Conservation (phyloP, 2,329 filamentous ascomycete genomes). For the Neopestalotiopsis sp. region DNA sequence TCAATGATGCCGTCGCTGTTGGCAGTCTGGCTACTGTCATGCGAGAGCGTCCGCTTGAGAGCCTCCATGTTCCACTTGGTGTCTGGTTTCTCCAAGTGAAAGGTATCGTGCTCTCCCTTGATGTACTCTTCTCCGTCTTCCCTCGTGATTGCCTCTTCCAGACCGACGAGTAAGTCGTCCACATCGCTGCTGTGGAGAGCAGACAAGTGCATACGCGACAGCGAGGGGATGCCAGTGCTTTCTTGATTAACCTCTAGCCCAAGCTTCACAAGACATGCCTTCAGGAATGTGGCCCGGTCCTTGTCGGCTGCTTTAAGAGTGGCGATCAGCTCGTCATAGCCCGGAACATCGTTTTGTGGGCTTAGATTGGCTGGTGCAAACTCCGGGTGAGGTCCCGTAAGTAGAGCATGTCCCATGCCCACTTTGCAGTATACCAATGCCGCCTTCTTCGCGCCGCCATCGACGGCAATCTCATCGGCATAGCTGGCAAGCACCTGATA, state of each 20-base stretch:
- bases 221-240: conserved; percentile 72
- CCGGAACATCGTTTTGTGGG: conserved; percentile 67
- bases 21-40: conserved; percentile 25
- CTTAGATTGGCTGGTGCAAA: conserved; percentile 83
- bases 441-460: conserved; percentile 74
- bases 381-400: conserved; percentile 94
- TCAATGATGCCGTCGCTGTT: conserved; percentile 67
- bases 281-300: conserved; percentile 75
- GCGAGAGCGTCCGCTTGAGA: conserved; percentile 57
- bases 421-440: conserved; percentile 85
- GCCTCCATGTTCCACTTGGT: conserved; percentile 63
- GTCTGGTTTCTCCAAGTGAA: conserved; percentile 73
- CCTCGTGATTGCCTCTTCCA: conserved; percentile 69
- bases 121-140: conserved; percentile 74
- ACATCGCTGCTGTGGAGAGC: conserved; percentile 68
- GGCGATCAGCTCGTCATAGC: conserved; percentile 73
- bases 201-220: conserved; percentile 84
- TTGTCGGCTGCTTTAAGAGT: conserved; percentile 72
- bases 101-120: conserved; percentile 81
- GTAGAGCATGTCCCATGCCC: conserved; percentile 76
- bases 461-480: conserved; percentile 74
- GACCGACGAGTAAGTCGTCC: conserved; percentile 68
- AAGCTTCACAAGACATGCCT: conserved; percentile 78
- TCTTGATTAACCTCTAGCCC: conserved; percentile 79
- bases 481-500: conserved; percentile 75